Base-by-base conservation (phyloP, 345 rosid species). In the Brassica nigra region DNA sequence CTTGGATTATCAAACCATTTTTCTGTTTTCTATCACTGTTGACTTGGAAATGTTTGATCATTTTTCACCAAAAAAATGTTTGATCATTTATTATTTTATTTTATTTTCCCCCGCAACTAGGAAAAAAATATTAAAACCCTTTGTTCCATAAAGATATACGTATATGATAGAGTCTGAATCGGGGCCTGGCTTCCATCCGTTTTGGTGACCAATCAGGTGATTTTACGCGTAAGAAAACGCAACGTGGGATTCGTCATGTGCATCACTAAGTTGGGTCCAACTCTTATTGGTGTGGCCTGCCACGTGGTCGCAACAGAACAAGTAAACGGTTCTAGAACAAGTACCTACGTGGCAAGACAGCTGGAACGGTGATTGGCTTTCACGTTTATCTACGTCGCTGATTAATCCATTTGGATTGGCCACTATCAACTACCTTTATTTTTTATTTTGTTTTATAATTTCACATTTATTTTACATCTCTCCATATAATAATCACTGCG, bases 321-420 rank as follows among this genome's bases (percentile, higher is more conserved):
- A 14, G 57, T 49, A 4, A 49, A 49, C 57, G 8, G 54, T n/a
- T 49, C 57, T 49, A 49, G 57, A 49, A 49, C 57, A 49, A 49
- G n/a, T 49, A 49, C 57, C 8, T 14, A 80, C 80, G 80, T 80
- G 80, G 64, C 66, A 59, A 10, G 31, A 66, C 80, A 81, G 80
- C 73, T 81, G 80, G 74, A 71, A 14, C 0, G 9, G 57, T 75
- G 68, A 70, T 80, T 80, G 73, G 70, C 84, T 76, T 81, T 81
- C n/a, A 76, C 73, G 80, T 71, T 64, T 62, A 69, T 75, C 66
- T 74, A 10, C 70, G 78, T 71, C 83, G 79, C 66, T 74, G 83
- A 80, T 80, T 62, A 68, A 68, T 74, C 75, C 78, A 30, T 58
- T 64, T 67, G 2, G 57, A 49, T 79, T 74, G 82, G 78, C 58